Conservation (phyloP, 2,329 filamentous ascomycete genomes). For the Ceratocystis smalleyi region DNA sequence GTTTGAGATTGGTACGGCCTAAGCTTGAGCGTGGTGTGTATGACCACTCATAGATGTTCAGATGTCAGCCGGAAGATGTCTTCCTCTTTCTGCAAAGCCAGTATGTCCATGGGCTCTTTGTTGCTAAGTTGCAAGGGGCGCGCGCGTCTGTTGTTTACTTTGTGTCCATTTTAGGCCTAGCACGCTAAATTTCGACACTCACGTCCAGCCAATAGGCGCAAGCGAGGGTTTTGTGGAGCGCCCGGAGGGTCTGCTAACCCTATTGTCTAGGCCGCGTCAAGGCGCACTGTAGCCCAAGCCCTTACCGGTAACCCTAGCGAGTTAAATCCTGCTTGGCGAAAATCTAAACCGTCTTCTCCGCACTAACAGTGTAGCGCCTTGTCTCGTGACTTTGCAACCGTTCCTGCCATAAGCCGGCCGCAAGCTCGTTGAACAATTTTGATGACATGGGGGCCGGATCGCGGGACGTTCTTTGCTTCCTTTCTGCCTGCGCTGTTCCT, state of each 20-base stretch:
- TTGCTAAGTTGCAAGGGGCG: slow-evolving; percentile 1
- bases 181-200: slow-evolving; percentile 2
- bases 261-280: neutral
- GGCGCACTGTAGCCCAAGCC: no score
- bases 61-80: no score
- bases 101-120: neutral
- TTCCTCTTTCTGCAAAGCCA: no score
- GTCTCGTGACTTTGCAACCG: neutral
- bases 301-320: neutral
- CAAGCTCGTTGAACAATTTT: neutral
- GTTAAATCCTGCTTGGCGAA: neutral
- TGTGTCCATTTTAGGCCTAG: slow-evolving; percentile 25
- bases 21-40: no score
- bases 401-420: neutral
- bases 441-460: slow-evolving; percentile 8
- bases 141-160: slow-evolving; percentile 29
- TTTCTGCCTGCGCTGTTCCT: no score
- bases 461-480: slow-evolving; percentile 5
- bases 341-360: neutral
- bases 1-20: no score
- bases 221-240: neutral
- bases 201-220: slow-evolving; percentile 6
- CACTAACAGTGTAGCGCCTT: neutral
- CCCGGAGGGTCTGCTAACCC: neutral
- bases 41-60: no score